These are phyloP conservation scores for Pseudopyricularia javanii DNA, from an alignment of 2,329 filamentous ascomycete species.

Conservation along the genomic window DNA sequence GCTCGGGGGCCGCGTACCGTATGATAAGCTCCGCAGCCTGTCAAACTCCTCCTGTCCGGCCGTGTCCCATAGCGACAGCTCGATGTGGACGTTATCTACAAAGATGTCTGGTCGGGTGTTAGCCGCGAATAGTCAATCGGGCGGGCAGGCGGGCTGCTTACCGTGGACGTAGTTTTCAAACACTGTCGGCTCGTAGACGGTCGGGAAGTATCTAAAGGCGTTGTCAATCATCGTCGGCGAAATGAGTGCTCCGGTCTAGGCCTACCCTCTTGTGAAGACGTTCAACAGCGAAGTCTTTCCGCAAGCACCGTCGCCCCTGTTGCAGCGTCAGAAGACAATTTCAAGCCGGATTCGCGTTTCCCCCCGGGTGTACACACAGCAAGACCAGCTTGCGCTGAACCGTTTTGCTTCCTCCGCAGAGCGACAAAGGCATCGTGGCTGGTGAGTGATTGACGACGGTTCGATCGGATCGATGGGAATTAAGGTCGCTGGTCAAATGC, in stretches of 20 bases:
- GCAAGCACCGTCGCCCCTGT: constrained; percentile 85
- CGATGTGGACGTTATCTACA: background rate
- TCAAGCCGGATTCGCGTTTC: background rate
- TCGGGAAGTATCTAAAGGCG: too few relatives aligned
- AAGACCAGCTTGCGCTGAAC: constrained; percentile 95
- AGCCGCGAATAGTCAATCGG: too few relatives aligned
- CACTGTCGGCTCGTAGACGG: constrained; percentile 98
- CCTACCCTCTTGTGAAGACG: constrained; percentile 93
- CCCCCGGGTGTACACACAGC: constrained; percentile 42
- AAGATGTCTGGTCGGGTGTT: too few relatives aligned
- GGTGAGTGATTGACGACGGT: background rate
- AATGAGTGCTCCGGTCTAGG: too few relatives aligned
- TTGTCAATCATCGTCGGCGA: too few relatives aligned
- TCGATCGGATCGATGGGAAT: background rate
- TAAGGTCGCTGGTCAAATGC: background rate
- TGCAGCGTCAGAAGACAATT: constrained; percentile 1
- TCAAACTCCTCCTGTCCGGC: constrained; percentile 99
- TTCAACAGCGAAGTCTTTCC: constrained; percentile 96
- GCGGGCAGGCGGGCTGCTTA: too few relatives aligned
- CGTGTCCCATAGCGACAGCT: constrained; percentile 88
- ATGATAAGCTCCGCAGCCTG: constrained; percentile 87
- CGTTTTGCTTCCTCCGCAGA: constrained; percentile 67
- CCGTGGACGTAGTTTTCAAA: constrained; percentile 99
- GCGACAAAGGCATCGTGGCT: constrained; percentile 24
- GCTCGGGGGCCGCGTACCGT: too few relatives aligned